phyloP scores from a whole-genome alignment of 2,329 filamentous ascomycete genomes.

The Penicillium sp. region DNA sequence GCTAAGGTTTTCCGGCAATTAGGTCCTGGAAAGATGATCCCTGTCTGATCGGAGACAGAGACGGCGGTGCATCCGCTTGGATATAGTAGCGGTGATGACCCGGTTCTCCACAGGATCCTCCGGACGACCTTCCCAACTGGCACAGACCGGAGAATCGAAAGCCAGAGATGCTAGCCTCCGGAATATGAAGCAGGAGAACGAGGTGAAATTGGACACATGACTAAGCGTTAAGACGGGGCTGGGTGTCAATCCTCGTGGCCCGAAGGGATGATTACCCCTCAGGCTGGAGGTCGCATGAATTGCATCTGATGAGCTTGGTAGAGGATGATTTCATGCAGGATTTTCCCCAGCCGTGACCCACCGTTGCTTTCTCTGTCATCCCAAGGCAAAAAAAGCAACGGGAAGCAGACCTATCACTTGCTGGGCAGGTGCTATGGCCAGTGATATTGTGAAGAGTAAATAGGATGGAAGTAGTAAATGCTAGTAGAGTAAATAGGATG shows the following conservation, averaged over 20 bases:
- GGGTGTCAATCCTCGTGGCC: too few relatives aligned
- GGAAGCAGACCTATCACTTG: conserved; percentile 4
- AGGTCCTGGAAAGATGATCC: conserved; percentile 10
- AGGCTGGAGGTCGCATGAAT: too few relatives aligned
- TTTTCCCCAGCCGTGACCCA: conserved; percentile 1
- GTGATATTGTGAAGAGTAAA: too few relatives aligned
- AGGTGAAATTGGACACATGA: neutral
- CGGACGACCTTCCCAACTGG: conserved; percentile 7
- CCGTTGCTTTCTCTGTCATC: conserved; percentile 2
- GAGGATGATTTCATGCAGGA: too few relatives aligned
- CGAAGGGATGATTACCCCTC: too few relatives aligned
- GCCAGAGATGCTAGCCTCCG: too few relatives aligned
- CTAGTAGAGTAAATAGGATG: too few relatives aligned
- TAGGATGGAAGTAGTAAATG: too few relatives aligned
- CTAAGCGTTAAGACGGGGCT: too few relatives aligned
- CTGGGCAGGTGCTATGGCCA: neutral
- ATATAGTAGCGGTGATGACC: neutral
- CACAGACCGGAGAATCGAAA: too few relatives aligned
- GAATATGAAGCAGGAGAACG: neutral
- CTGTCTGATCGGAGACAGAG: neutral
- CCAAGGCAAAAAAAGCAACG: neutral
- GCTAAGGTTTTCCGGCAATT: conserved; percentile 11
- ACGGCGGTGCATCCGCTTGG: neutral
- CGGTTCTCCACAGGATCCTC: conserved; percentile 5
- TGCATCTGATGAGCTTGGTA: too few relatives aligned